Conservation (phyloP, 306 rosid species). For the Malus sieversii region DNA sequence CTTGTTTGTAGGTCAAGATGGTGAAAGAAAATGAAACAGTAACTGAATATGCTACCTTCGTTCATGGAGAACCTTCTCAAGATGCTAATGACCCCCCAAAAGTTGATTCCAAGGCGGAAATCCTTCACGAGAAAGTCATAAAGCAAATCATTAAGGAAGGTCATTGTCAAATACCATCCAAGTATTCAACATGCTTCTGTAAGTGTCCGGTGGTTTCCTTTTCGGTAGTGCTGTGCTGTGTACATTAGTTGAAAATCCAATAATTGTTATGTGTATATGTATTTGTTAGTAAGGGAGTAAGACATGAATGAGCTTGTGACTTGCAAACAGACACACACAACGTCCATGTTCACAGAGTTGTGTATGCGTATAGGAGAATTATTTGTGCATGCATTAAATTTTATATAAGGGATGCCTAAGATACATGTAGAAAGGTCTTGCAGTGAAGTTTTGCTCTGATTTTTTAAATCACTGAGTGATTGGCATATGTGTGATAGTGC, state of each 20-base stretch:
- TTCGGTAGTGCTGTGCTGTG: background rate
- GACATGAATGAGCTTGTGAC: background rate
- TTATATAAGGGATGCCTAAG: too few species aligned
- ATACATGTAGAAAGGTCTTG: too few species aligned
- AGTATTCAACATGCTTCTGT: conserved; percentile 92
- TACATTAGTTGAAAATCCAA: background rate
- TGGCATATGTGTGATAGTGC: conserved; percentile 44
- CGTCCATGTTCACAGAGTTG: conserved; percentile 3
- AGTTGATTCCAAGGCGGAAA: conserved; percentile 32
- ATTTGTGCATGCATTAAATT: too few species aligned
- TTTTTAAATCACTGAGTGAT: background rate
- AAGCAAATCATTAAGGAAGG: conserved; percentile 88
- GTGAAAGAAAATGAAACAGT: conserved; percentile 39
- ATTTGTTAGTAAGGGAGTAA: background rate
- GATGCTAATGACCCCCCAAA: conserved; percentile 57
- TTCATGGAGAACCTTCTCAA: conserved; percentile 49
- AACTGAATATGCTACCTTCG: conserved; percentile 52
- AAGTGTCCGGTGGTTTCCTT: conserved; percentile 23
- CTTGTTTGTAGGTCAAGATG: conserved; percentile 40
- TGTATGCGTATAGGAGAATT: too few species aligned
- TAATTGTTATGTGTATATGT: background rate
- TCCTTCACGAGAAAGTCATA: conserved; percentile 75
- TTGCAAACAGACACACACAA: background rate
- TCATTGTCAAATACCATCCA: conserved; percentile 70
- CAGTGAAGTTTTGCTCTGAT: too few species aligned